These are phyloP conservation scores for Microascus cirrosus DNA, from an alignment of 2,329 filamentous ascomycete species.

Conservation along the genomic window DNA sequence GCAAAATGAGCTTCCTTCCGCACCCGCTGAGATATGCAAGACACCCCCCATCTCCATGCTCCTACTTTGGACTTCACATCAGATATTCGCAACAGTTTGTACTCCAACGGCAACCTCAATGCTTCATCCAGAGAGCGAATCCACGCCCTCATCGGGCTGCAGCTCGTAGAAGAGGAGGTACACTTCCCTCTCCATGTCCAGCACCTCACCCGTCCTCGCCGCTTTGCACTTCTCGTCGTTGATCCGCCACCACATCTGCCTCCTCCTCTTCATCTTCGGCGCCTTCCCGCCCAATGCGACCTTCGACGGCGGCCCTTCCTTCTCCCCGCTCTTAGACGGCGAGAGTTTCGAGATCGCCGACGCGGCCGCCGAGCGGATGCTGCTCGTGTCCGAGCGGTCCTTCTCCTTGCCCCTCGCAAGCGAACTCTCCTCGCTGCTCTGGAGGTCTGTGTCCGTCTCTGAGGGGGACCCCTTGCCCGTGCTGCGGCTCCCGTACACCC, in stretches of 20 bases:
- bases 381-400: slow-evolving; percentile 34
- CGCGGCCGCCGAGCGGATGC: slow-evolving; percentile 43
- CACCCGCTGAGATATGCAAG: background rate
- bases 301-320: slow-evolving; percentile 1
- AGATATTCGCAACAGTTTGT: background rate
- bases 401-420: slow-evolving; percentile 9
- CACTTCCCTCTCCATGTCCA: slow-evolving; percentile 90
- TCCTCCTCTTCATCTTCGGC: slow-evolving; percentile 36
- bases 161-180: slow-evolving; percentile 95
- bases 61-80: background rate
- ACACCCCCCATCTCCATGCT: background rate
- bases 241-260: slow-evolving; percentile 87
- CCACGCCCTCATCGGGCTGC: slow-evolving; percentile 27
- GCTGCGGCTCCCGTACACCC: slow-evolving; percentile 51
- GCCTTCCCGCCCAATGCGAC: background rate
- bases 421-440: background rate
- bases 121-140: background rate
- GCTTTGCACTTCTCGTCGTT: slow-evolving; percentile 96
- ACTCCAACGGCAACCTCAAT: background rate
- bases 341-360: slow-evolving; percentile 40
- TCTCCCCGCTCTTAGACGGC: slow-evolving; percentile 20
- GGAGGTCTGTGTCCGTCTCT: background rate
- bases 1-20: background rate
- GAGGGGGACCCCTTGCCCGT: background rate
- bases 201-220: slow-evolving; percentile 79